These are phyloP conservation scores for Aphanomyces astaci DNA, from an alignment of 352 stramenopile species.

Conservation along the genomic window DNA sequence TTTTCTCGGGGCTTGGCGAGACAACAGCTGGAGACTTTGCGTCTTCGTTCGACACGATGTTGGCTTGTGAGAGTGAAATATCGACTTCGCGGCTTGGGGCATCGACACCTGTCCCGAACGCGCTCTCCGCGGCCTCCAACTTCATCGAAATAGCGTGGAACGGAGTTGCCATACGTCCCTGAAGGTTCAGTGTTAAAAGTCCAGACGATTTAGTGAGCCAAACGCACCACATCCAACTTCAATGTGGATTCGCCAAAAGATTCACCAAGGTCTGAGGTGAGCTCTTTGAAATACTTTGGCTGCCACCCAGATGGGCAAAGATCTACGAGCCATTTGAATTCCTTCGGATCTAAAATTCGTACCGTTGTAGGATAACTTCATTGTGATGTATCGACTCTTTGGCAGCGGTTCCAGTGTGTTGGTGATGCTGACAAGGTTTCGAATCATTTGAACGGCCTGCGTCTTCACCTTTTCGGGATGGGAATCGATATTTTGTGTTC, in stretches of 20 bases:
- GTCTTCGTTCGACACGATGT: background rate
- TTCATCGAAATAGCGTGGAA: slow-evolving; percentile 34
- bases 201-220: too few species aligned
- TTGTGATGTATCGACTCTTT: slow-evolving; percentile 33
- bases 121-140: slow-evolving; percentile 31
- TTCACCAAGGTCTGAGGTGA: slow-evolving; percentile 19
- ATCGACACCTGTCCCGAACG: slow-evolving; percentile 20
- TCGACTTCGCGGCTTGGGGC: background rate
- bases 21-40: background rate
- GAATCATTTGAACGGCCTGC: slow-evolving; percentile 39
- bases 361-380: slow-evolving; percentile 40
- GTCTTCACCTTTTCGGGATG: slow-evolving; percentile 36
- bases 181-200: background rate
- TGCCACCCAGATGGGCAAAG: slow-evolving; percentile 31
- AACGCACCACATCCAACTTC: slow-evolving; percentile 31
- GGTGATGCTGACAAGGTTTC: slow-evolving; percentile 38
- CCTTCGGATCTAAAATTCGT: background rate
- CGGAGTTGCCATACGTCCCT: slow-evolving; percentile 33
- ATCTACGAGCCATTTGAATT: slow-evolving; percentile 1
- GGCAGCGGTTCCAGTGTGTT: slow-evolving; percentile 37
- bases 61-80: background rate
- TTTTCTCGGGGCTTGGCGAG: background rate
- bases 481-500: slow-evolving; percentile 25
- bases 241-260: slow-evolving; percentile 25
- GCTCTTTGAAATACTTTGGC: slow-evolving; percentile 31